Evolutionary conservation across 2,329 filamentous ascomycete genomes (phyloP).

Genomic region (Tolypocladium cylindrosporum): DNA sequence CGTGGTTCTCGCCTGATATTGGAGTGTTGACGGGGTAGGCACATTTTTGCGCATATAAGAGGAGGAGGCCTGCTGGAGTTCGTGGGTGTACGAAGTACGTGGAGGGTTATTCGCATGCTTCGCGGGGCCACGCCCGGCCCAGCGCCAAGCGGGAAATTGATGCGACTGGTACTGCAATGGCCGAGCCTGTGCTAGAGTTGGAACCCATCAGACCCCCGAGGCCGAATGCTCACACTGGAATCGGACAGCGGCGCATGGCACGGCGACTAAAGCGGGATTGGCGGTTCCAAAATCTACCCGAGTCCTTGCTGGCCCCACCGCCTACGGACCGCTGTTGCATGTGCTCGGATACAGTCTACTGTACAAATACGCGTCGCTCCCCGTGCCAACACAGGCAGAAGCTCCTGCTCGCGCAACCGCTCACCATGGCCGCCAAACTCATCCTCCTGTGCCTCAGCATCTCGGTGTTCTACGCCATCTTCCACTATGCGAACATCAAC

Average conservation of each 20-base stretch:
- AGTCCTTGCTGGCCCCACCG: background rate
- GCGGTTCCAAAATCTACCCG: background rate
- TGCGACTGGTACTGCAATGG: background rate
- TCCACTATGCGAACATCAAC: conserved; percentile 7
- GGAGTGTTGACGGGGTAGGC: no score
- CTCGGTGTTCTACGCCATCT: conserved; percentile 11
- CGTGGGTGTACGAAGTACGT: no score
- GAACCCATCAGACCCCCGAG: background rate
- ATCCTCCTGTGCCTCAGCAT: conserved; percentile 5
- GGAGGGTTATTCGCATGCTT: no score
- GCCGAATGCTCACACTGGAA: background rate
- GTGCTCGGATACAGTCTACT: background rate
- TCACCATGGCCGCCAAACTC: conserved; percentile 6
- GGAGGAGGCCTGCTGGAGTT: no score
- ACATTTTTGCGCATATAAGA: no score
- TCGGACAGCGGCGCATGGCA: background rate
- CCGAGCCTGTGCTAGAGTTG: background rate
- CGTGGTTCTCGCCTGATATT: no score
- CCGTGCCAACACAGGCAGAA: background rate
- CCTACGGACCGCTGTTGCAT: background rate
- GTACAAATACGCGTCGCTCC: background rate
- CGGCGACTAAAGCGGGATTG: background rate
- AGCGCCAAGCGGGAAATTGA: background rate
- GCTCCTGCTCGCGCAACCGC: background rate
- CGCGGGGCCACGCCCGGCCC: background rate